These are phyloP conservation scores for Venturia effusa DNA, from an alignment of 2,329 filamentous ascomycete genomes.

Conservation along the genomic window DNA sequence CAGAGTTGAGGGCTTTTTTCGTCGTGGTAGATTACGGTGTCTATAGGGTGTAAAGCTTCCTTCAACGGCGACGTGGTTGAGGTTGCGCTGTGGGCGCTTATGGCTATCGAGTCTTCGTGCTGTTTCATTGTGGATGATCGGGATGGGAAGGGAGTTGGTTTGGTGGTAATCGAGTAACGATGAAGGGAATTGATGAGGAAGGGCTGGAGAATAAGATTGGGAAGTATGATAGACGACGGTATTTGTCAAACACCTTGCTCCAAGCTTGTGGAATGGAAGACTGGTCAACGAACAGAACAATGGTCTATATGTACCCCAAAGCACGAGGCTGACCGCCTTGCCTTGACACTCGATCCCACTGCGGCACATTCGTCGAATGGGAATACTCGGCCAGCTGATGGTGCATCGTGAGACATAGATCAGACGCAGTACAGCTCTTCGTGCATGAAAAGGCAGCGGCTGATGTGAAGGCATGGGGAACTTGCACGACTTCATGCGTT, in stretches of 20 bases:
- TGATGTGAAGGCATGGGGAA: not conserved
- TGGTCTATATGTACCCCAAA: not conserved
- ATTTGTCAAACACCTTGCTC: not conserved
- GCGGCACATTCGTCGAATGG: not conserved
- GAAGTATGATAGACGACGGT: no score
- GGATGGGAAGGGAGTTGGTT: not conserved
- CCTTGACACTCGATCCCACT: not conserved
- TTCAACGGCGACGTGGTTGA: not conserved
- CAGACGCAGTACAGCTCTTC: not conserved
- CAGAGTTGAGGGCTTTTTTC: not conserved
- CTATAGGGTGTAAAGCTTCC: not conserved
- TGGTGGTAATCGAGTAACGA: not conserved
- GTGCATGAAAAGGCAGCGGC: not conserved
- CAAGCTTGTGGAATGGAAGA: not conserved
- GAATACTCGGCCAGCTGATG: not conserved
- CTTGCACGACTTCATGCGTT: not conserved
- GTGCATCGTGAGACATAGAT: not conserved
- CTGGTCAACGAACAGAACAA: not conserved
- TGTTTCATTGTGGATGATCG: not conserved
- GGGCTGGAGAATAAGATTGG: no score
- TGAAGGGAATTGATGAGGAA: not conserved
- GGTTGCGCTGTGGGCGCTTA: not conserved
- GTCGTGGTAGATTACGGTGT: not conserved
- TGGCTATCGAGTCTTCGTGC: not conserved
- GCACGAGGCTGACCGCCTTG: not conserved